Conservation (phyloP, 805 yeast species). For the Tetrapisispora taiwanensis region DNA sequence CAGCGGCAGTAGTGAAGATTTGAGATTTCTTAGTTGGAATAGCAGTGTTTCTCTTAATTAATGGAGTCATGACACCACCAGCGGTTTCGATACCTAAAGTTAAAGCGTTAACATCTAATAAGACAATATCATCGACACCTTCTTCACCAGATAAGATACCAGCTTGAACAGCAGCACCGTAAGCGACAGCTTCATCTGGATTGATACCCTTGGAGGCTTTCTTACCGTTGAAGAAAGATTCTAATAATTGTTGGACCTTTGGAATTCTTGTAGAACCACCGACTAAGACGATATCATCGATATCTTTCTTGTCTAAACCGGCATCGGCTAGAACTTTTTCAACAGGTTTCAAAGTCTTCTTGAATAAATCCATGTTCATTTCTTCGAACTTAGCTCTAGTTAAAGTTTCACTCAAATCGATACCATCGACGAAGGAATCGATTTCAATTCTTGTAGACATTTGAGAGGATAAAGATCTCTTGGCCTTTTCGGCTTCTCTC, state of each 20-base stretch:
- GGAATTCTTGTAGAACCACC: slow-evolving; percentile 99
- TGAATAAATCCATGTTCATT: slow-evolving; percentile 83
- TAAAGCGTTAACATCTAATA: slow-evolving; percentile 88
- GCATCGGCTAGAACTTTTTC: slow-evolving; percentile 93
- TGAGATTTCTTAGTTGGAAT: slow-evolving; percentile 94
- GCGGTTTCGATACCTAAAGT: slow-evolving; percentile 94
- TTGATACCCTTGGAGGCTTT: slow-evolving; percentile 95
- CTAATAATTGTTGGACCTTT: slow-evolving; percentile 89
- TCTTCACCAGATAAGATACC: slow-evolving; percentile 95
- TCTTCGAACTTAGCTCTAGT: slow-evolving; percentile 98
- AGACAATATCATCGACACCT: slow-evolving; percentile 80
- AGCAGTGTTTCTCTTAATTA: slow-evolving; percentile 89
- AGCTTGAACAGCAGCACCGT: slow-evolving; percentile 99
- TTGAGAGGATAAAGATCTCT: slow-evolving; percentile 90
- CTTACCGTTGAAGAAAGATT: slow-evolving; percentile 85
- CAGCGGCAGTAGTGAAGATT: slow-evolving; percentile 91
- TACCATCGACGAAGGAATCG: slow-evolving; percentile 89
- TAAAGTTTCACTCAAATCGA: slow-evolving; percentile 88
- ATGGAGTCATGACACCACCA: slow-evolving; percentile 95
- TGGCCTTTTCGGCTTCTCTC: slow-evolving; percentile 97
- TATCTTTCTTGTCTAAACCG: slow-evolving; percentile 73
- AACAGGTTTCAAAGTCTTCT: slow-evolving; percentile 91
- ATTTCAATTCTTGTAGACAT: slow-evolving; percentile 94
- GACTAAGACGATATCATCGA: slow-evolving; percentile 91
- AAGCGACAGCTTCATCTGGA: slow-evolving; percentile 99